Base-by-base conservation (phyloP, 2,329 filamentous ascomycete genomes). In the Tolypocladium ovalisporum region DNA sequence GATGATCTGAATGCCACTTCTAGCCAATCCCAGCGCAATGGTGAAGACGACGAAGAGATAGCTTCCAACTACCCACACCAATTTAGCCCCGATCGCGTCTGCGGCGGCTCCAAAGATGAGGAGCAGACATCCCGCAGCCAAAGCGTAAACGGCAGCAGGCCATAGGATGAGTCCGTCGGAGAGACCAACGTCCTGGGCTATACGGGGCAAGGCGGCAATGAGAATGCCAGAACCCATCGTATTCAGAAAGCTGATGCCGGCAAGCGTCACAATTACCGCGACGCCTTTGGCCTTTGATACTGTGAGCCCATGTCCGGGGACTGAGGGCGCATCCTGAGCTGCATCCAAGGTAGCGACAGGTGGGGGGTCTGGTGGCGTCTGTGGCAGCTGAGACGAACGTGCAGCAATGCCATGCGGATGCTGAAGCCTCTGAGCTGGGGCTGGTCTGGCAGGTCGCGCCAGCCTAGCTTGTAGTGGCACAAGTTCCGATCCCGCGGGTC, bases 171-270 rank as follows among this genome's bases (percentile, higher is more conserved):
- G 63, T 6, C 58, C 60, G 17, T 64, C 62, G 0, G 66, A 57
- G 17, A 71, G 61, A 3, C 63, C 63, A 52, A 75, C 63, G 19
- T 75, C 73, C 0, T 53, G 42, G 42, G 71, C 70, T 59, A 76
- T 74, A 8, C 64, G 68, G 7, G 73, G 73, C 13, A 74, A 62
- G 24, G 67, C 67, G 7, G 71, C 72, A 52, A 71, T 71, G 52
- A 72, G 66, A 53, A 72, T 70, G 27, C 70, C 70, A 17, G 70
- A 72, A 10, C 68, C 68, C 67, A 72, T 70, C 2, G 69, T 70
- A 58, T 70, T 71, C 32, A 72, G 67, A 54, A 71, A 70, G 60
- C 59, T 71, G 54, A 72, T 64, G 32, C 69, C 67, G 0, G 70
- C 66, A 7, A 72, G 65, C 1, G 69, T 71, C 13, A 64, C 54